A percentile compares a stretch with the other conserved stretches of the same genome.
Conservation (phyloP, 2,329 filamentous ascomycete species). For the Lecanicillium sp. region DNA sequence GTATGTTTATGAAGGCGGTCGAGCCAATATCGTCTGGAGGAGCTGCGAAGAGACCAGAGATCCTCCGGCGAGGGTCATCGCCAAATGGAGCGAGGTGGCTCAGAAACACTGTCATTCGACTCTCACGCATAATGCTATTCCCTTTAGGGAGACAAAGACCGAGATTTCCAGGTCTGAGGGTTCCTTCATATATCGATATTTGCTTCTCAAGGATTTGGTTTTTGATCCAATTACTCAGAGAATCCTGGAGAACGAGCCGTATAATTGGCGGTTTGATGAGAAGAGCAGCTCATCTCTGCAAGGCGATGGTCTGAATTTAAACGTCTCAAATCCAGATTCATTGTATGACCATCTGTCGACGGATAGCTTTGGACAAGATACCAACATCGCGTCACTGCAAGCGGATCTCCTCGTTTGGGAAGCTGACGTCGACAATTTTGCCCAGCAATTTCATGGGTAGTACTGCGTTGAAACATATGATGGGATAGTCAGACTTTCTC, state of each 20-base stretch:
- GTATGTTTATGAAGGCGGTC: conserved; percentile 8
- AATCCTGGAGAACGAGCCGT: conserved; percentile 10
- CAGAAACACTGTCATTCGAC: conserved; percentile 10
- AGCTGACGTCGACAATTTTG: too few relatives aligned
- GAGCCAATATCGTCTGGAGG: conserved; percentile 11
- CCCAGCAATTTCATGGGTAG: too few relatives aligned
- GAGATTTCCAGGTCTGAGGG: conserved; percentile 9
- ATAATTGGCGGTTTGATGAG: conserved; percentile 6
- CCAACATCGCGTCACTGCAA: too few relatives aligned
- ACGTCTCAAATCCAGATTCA: conserved; percentile 4
- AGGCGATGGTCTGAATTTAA: conserved; percentile 6
- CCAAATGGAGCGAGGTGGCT: conserved; percentile 11
- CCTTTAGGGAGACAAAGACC: conserved; percentile 10
- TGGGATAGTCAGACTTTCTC: too few relatives aligned
- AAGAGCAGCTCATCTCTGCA: conserved; percentile 6
- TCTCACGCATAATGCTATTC: conserved; percentile 6
- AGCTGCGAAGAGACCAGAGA: conserved; percentile 8
- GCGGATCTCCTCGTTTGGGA: too few relatives aligned
- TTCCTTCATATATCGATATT: conserved; percentile 11
- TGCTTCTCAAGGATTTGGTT: conserved; percentile 11
- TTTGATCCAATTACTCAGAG: conserved; percentile 12
- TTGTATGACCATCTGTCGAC: conserved; percentile 2
- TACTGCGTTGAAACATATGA: too few relatives aligned
- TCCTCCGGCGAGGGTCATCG: conserved; percentile 7
- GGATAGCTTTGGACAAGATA: too few relatives aligned